Evolutionary conservation across 2,329 filamentous ascomycete genomes (phyloP), one percentile per base, ranked within the genome.

Genomic region (Paecilomyces niveus): DNA sequence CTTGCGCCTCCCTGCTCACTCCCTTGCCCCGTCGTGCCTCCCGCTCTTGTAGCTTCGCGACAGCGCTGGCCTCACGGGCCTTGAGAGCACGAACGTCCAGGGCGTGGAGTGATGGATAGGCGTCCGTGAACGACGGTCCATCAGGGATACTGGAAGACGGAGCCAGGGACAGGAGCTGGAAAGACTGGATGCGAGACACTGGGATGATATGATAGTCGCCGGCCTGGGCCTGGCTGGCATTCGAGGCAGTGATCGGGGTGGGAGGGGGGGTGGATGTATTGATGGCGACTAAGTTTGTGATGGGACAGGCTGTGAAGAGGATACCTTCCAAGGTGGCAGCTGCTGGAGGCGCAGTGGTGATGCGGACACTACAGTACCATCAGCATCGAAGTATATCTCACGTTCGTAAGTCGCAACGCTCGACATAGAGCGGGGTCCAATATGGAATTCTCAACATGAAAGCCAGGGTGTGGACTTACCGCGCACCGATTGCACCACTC

Each of bases 171-270:
- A 85, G 68, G 53, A 86, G 70, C 64, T 84, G 79, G 71, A 86
- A 84, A 58, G 73, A 77, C 55, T 82, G 76, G 65, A 88, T 83
- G 61, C 82, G 79, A 54, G 83, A 81, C 61, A 86, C 76, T 3
- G 84, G 82, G 59, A 87, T 80, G 67, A 87, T 78, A 65, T 82
- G 83, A 68, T 85, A 87, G 68, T 85, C 79, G 59, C 81, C 81
- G 5, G 78, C 74, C 56, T 77, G 75, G 0, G 72, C 62, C 57
- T 72, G 72, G 57, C 73, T 72, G 11, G 65, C 62, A 55, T 71
- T 71, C 53, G 69, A 65, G 18, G 68, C 57, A 39, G 63, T 66
- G 62, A 69, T 70, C 24, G 74, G 68, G 22, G 77, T 76, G 22
- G 76, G 71, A 10, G 78, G 70, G 10, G 77, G 67, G 18, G 78